These are phyloP conservation scores for Aspergillus fischeri DNA, from an alignment of 2,329 filamentous ascomycete species.

Conservation along the genomic window DNA sequence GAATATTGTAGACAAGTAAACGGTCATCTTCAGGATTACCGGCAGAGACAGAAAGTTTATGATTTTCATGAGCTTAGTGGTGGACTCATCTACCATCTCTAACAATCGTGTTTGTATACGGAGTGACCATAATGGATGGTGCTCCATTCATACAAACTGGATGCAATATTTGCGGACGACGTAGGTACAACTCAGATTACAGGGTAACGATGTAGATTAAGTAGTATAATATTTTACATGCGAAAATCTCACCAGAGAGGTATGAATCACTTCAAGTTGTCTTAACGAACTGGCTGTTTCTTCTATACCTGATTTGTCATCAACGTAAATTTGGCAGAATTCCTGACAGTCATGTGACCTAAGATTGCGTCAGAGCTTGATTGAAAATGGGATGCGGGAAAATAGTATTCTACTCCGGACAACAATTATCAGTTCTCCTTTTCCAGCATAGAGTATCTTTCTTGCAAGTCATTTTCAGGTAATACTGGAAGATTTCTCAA, in stretches of 20 bases:
- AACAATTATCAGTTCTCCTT: not conserved
- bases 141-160: constrained; percentile 2
- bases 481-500: constrained; percentile 1
- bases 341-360: constrained; percentile 20
- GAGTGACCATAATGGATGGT: not conserved
- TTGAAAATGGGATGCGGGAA: constrained; percentile 4
- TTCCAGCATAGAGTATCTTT: not conserved
- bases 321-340: constrained; percentile 1
- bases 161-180: constrained; percentile 18
- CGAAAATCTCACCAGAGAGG: constrained; percentile 7
- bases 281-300: constrained; percentile 8
- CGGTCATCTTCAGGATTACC: too few species aligned
- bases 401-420: constrained; percentile 6
- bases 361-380: constrained; percentile 31
- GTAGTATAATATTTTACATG: constrained; percentile 13
- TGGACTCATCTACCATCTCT: too few species aligned
- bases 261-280: not conserved
- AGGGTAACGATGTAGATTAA: not conserved
- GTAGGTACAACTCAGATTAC: constrained; percentile 5
- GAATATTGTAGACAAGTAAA: not conserved
- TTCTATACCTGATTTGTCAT: constrained; percentile 25
- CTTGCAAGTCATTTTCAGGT: not conserved
- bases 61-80: too few species aligned
- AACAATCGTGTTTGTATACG: not conserved
- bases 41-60: too few species aligned